Base-by-base conservation (phyloP, 2,329 filamentous ascomycete genomes). In the Rhinocladiella mackenziei region DNA sequence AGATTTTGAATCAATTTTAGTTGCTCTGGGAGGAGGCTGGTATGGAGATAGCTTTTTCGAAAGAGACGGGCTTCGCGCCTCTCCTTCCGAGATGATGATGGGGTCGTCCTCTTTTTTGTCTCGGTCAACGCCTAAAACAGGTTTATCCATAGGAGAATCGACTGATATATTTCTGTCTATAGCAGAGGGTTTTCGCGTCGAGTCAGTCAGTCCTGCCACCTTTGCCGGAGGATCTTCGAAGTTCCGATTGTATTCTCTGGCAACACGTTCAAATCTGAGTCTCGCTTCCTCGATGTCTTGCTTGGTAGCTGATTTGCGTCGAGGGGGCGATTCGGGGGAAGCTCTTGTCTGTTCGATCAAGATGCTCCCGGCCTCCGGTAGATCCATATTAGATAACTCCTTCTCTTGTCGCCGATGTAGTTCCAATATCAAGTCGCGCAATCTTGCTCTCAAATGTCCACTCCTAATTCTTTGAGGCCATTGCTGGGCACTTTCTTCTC, bases 401-500 rank as follows among this genome's bases (percentile, higher is more conserved):
- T 41, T 29, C 40, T 55, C 53, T 32, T 58, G 56, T n/a, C 39
- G 31, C 8, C 43, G 40, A 39, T 58, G 51, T 15, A 57, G 32
- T 18, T 58, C 55, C 13, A 57, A 33, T 8, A 58, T 47, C 30
- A 58, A 32, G 18, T 52, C 39, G 9, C 52, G 40, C 6, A 58
- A 34, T 23, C 55, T 50, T 18, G 45, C 39, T 10, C 56, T 51
- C 5, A 58, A 39, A 18, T 51, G 39, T 20, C 48, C 44, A 28
- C 56, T 54, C 13, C 29, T 38, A 32, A 54, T 50, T 32, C 29
- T 39, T 14, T 43, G 33, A 6, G 56, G 56, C 56, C 56, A 58
- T 26, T 47, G 36, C 15, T 54, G 52, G 2, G 74, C 68, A 22
- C 79, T 68, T 59, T 89, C 77, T 54, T 85, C 75, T 29, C 74